Base-by-base conservation (phyloP, 495 filamentous ascomycete genomes). In the Bacidia gigantensis region DNA sequence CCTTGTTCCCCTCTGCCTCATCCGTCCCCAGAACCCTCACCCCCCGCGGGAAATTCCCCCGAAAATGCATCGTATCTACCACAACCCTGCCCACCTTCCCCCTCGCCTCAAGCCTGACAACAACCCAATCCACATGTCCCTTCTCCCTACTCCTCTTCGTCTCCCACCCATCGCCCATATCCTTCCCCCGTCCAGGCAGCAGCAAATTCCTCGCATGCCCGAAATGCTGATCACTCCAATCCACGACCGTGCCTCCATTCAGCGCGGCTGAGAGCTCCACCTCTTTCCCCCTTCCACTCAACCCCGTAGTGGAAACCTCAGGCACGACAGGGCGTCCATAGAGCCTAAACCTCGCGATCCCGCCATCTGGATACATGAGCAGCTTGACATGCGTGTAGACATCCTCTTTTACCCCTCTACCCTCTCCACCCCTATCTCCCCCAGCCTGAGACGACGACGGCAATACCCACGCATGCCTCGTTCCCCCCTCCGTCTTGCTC, bases 101-200 rank as follows among this genome's bases (percentile, higher is more conserved):
- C 14, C 76, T 71, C 0, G 81, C 74, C 5, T 89, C 89, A 21
- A 96, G 76, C 56, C 76, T 75, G 49, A 93, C 73, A 55, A 95
- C 81, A 10, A 82, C 75, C 89, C 89, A 95, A 67, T 96, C 89
- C 18, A 84, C 70, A 66, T 96, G 89, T 11, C 77, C 83, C 58
- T 79, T 78, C 21, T 73, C 79, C 22, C 89, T 68, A 26, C 82
- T 87, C 35, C 89, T 76, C 49, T 83, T 81, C 11, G 89, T 96
- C 68, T 96, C 89, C 89, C 89, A 96, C 2, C 89, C 89, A 64
- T 94, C 89, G 26, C 88, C 84, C 88, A 95, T 95, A 66, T 96
- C 82, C 62, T 82, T 79, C 5, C 89, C 89, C 23, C 89, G 73
- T 1, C 88, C 88, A 2, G 89, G 89, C 11, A 95, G 70, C 12